Conservation (phyloP, 2,329 filamentous ascomycete species). For the Fusarium sulawesiense region DNA sequence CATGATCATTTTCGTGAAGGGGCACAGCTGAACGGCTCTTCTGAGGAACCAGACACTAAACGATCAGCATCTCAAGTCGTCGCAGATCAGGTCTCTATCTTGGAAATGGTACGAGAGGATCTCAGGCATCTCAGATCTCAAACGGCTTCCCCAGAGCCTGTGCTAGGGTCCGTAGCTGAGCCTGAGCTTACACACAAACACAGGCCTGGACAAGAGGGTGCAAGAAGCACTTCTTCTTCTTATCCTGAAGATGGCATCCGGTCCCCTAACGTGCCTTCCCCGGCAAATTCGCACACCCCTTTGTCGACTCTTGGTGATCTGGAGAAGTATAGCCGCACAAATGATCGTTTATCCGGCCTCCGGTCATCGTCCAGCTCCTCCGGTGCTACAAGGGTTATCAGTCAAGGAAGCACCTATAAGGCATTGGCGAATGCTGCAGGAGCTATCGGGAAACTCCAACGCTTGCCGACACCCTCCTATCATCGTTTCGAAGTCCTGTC, state of each 20-base stretch:
- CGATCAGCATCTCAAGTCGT: slow-evolving; percentile 20
- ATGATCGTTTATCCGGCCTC: slow-evolving; percentile 48
- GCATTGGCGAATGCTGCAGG: slow-evolving; percentile 43
- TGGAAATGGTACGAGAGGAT: slow-evolving; percentile 30
- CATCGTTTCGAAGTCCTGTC: slow-evolving; percentile 45
- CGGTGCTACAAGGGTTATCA: slow-evolving; percentile 10
- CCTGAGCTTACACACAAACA: not conserved
- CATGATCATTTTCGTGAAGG: slow-evolving; percentile 22
- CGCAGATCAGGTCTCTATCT: slow-evolving; percentile 32
- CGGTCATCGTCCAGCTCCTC: slow-evolving; percentile 45
- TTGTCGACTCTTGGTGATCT: slow-evolving; percentile 47
- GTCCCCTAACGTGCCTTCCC: slow-evolving; percentile 46
- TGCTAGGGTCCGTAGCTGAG: not conserved
- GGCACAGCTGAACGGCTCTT: slow-evolving; percentile 16
- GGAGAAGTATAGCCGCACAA: slow-evolving; percentile 45
- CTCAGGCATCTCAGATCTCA: slow-evolving; percentile 21
- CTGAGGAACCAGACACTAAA: not conserved
- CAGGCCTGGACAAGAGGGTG: not conserved
- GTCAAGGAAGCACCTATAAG: slow-evolving; percentile 33
- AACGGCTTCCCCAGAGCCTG: slow-evolving; percentile 20
- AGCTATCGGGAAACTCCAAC: slow-evolving; percentile 44
- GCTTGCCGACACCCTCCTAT: slow-evolving; percentile 38
- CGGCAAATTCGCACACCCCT: slow-evolving; percentile 37
- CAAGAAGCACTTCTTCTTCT: slow-evolving; percentile 49
- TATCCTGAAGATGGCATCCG: slow-evolving; percentile 45